phyloP scores from a whole-genome alignment of 2,329 filamentous ascomycete genomes.

The Cladophialophora bantiana region DNA sequence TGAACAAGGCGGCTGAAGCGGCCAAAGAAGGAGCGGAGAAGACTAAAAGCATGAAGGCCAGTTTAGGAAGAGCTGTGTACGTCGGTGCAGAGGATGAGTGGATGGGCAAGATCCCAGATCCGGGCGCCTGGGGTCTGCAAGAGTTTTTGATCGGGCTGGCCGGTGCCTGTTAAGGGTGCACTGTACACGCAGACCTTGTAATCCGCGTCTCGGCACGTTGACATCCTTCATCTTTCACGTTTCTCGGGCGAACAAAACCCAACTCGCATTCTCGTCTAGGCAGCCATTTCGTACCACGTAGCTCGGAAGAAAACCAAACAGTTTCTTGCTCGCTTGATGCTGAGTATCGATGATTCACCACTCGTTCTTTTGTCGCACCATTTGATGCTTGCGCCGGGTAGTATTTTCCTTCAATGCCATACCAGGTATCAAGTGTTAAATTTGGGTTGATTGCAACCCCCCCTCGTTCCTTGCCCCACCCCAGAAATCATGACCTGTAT shows the following conservation, averaged over 20 bases:
- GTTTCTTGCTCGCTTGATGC: background rate
- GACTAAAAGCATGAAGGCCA: conserved; percentile 92
- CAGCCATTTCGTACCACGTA: background rate
- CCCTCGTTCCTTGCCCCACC: background rate
- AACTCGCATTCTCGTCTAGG: background rate
- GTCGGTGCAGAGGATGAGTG: conserved; percentile 70
- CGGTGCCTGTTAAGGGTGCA: conserved; percentile 50
- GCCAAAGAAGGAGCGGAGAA: conserved; percentile 77
- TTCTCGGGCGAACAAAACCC: background rate
- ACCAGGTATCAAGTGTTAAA: background rate
- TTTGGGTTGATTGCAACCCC: background rate
- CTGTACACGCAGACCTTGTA: background rate
- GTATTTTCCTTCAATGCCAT: background rate
- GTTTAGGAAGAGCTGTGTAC: conserved; percentile 82
- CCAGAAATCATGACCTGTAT: background rate
- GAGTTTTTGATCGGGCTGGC: conserved; percentile 83
- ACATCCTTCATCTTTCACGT: background rate
- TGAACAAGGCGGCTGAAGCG: conserved; percentile 76
- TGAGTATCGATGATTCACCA: background rate
- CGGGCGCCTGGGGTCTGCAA: conserved; percentile 78
- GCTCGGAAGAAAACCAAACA: background rate
- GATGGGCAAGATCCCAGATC: conserved; percentile 77
- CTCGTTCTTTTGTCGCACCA: background rate
- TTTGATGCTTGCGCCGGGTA: background rate
- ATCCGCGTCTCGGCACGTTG: background rate